These are phyloP conservation scores for Abrus precatorius DNA, from an alignment of 306 rosid genomes.

Conservation along the genomic window DNA sequence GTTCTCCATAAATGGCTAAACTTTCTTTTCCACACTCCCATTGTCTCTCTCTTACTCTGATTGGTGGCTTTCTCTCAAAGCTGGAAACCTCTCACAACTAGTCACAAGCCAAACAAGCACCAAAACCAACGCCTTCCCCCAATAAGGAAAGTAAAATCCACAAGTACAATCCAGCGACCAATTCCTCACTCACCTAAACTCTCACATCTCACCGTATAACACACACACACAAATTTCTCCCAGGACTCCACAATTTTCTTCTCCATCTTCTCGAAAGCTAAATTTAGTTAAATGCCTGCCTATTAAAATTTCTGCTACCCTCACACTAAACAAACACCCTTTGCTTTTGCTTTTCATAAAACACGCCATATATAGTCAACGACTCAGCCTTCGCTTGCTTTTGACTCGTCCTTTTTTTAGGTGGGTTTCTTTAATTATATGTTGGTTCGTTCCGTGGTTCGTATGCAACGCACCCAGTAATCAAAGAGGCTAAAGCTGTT, in stretches of 20 bases:
- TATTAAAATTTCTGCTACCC: constrained; percentile 24
- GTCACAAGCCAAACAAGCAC: constrained; percentile 26
- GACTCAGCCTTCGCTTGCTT: constrained; percentile 11
- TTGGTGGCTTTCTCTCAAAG: constrained; percentile 56
- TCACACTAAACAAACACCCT: constrained; percentile 36
- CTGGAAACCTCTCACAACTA: neutral
- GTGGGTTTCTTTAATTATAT: constrained; percentile 48
- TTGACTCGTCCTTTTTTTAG: constrained; percentile 43
- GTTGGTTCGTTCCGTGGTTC: constrained; percentile 50
- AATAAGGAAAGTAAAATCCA: constrained; percentile 54
- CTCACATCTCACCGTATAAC: too few relatives aligned
- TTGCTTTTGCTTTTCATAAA: constrained; percentile 33
- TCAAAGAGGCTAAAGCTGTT: constrained; percentile 29
- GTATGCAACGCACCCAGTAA: neutral
- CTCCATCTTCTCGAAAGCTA: constrained; percentile 34
- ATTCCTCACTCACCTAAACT: neutral
- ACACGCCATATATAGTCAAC: constrained; percentile 53
- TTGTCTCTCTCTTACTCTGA: constrained; percentile 16
- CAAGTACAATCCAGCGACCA: constrained; percentile 26
- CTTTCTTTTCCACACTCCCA: constrained; percentile 10
- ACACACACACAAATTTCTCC: too few relatives aligned
- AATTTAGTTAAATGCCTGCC: constrained; percentile 62
- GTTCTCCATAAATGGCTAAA: constrained; percentile 45
- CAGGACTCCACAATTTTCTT: too few relatives aligned
- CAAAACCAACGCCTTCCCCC: constrained; percentile 37